A percentile compares a stretch with the other conserved stretches of the same genome.
Evolutionary conservation across 495 filamentous ascomycete genomes (phyloP).

Genomic region (Xanthoparmelia taractica): DNA sequence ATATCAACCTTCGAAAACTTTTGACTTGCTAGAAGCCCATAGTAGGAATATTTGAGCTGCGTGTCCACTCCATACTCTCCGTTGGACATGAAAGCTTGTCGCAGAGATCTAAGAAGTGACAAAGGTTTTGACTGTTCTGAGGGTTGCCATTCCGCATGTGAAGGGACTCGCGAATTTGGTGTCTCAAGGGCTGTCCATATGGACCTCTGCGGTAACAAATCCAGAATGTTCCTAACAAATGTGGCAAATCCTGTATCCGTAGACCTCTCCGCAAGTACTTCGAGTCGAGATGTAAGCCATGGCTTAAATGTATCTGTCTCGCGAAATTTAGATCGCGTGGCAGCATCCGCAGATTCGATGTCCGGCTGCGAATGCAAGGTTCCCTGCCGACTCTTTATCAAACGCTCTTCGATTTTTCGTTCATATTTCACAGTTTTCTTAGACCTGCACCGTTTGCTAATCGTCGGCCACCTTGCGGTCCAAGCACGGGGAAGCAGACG

Average conservation of each 20-base stretch:
- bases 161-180: background rate
- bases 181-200: background rate
- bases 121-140: slow-evolving; percentile 15
- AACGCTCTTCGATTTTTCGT: background rate
- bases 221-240: slow-evolving; percentile 10
- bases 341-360: background rate
- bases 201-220: slow-evolving; percentile 6
- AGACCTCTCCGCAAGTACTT: background rate
- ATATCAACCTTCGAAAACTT: slow-evolving; percentile 43
- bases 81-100: slow-evolving; percentile 46
- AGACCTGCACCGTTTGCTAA: background rate
- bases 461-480: background rate
- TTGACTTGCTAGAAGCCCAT: slow-evolving; percentile 40
- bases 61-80: slow-evolving; percentile 42
- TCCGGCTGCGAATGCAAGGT: background rate
- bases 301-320: slow-evolving; percentile 2
- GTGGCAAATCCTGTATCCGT: slow-evolving; percentile 12
- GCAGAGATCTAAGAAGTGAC: slow-evolving; percentile 33
- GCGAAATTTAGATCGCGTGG: background rate
- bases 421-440: background rate
- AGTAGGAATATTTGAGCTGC: slow-evolving; percentile 54
- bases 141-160: slow-evolving; percentile 13
- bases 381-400: background rate
- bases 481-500: slow-evolving; percentile 15
- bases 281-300: slow-evolving; percentile 17